Conservation (phyloP, 2,329 filamentous ascomycete genomes). For the Teratosphaeria destructans region DNA sequence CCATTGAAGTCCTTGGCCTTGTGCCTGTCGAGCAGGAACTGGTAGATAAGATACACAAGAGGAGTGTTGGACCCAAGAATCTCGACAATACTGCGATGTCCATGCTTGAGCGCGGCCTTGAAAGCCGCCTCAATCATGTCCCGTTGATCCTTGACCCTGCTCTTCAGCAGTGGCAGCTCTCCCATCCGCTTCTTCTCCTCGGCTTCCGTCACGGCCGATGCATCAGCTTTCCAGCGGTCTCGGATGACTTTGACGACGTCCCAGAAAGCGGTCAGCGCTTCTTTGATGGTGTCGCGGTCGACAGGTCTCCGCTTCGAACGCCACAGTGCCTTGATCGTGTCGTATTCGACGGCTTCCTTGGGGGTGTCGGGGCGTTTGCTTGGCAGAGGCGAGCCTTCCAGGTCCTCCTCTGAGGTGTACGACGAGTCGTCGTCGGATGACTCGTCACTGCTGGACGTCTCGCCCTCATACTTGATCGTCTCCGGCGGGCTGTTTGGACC, state of each 20-base stretch:
- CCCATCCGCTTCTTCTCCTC: constrained; percentile 46
- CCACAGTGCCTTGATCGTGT: constrained; percentile 53
- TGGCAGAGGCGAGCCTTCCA: constrained; percentile 47
- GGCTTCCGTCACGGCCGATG: constrained; percentile 45
- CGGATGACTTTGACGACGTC: constrained; percentile 49
- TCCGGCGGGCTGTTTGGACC: constrained; percentile 1
- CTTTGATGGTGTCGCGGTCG: constrained; percentile 42
- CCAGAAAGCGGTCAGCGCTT: constrained; percentile 46
- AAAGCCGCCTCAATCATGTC: constrained; percentile 45
- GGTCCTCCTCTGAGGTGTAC: constrained; percentile 43
- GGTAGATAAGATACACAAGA: constrained; percentile 38
- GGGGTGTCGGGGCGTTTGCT: constrained; percentile 41
- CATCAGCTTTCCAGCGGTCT: constrained; percentile 51
- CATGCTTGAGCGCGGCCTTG: constrained; percentile 35
- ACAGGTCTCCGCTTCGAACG: constrained; percentile 42
- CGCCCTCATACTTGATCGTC: constrained; percentile 23
- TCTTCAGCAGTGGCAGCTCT: constrained; percentile 45
- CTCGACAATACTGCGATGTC: constrained; percentile 37
- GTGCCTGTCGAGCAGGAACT: constrained; percentile 39
- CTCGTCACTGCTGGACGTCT: constrained; percentile 36
- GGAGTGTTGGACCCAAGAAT: constrained; percentile 23
- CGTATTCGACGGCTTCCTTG: constrained; percentile 44
- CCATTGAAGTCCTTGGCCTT: constrained; percentile 37
- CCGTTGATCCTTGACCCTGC: constrained; percentile 47
- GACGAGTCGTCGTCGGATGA: constrained; percentile 40